phyloP scores from a whole-genome alignment of 345 rosid species.

The Eucalyptus pumila region DNA sequence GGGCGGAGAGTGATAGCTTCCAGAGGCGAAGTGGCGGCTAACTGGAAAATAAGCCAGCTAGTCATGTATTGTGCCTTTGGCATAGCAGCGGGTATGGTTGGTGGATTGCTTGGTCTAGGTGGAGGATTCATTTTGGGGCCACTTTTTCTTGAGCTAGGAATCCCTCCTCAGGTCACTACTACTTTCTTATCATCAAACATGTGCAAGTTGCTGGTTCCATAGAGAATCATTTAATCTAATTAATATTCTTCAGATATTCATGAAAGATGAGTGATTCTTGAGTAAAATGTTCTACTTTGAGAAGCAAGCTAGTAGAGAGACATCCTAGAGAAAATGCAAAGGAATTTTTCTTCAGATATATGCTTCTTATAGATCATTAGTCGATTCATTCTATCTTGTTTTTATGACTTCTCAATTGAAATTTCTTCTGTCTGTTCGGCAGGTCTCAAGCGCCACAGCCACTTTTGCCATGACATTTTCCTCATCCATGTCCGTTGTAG shows the following conservation, averaged over 20 bases:
- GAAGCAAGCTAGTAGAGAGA: not conserved
- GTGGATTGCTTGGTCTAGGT: constrained; percentile 35
- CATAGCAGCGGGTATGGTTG: constrained; percentile 21
- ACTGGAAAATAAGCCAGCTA: constrained; percentile 11
- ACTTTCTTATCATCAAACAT: not conserved
- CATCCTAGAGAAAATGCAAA: not conserved
- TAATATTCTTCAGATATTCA: not conserved
- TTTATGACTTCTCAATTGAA: not conserved
- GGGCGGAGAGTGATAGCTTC: constrained; percentile 23
- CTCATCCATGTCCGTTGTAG: constrained; percentile 31
- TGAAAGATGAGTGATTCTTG: not conserved
- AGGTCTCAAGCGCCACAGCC: constrained; percentile 32
- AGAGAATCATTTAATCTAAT: not conserved
- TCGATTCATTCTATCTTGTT: not conserved
- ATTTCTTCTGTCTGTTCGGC: not conserved
- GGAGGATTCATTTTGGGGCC: constrained; percentile 39
- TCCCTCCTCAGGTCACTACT: constrained; percentile 27
- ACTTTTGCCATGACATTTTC: constrained; percentile 36
- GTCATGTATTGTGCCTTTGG: constrained; percentile 17
- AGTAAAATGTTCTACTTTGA: not conserved
- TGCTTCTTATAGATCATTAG: not conserved
- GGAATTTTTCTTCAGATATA: not conserved
- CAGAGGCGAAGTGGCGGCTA: constrained; percentile 11
- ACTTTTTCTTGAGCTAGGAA: constrained; percentile 27
- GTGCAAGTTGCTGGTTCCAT: not conserved